Conservation (phyloP, 2,329 filamentous ascomycete species). For the Alternaria triticimaculans region DNA sequence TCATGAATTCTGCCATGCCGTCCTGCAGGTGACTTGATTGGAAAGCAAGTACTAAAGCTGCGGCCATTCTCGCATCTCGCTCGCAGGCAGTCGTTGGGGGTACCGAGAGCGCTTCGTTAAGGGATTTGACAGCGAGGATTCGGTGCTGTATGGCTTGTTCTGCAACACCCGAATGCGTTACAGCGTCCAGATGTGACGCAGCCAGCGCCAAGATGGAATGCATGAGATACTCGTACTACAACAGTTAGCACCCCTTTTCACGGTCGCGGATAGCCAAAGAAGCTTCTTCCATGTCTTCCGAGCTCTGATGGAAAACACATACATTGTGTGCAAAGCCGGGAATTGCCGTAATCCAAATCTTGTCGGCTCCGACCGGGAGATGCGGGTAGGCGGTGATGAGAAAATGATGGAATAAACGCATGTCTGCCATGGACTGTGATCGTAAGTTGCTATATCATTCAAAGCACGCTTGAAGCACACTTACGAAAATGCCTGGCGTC, state of each 20-base stretch:
- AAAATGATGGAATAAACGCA: constrained; percentile 74
- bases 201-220: constrained; percentile 73
- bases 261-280: background rate
- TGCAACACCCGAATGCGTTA: constrained; percentile 58
- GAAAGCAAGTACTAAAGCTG: constrained; percentile 46
- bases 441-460: constrained; percentile 19
- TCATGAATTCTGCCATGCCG: constrained; percentile 46
- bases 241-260: constrained; percentile 12
- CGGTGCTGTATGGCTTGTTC: constrained; percentile 69
- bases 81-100: constrained; percentile 41
- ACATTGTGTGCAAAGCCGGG: constrained; percentile 72
- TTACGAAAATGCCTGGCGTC: constrained; percentile 43
- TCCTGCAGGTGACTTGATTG: constrained; percentile 49
- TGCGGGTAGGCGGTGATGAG: constrained; percentile 67
- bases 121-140: constrained; percentile 65
- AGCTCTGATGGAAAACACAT: constrained; percentile 31
- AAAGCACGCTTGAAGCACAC: constrained; percentile 19
- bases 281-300: background rate
- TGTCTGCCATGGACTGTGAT: constrained; percentile 58
- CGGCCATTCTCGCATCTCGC: constrained; percentile 47
- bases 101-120: constrained; percentile 48
- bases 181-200: constrained; percentile 67
- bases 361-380: constrained; percentile 69
- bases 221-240: constrained; percentile 70
- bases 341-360: constrained; percentile 71